Conservation (phyloP, 306 rosid genomes). For the Sindora glabra region DNA sequence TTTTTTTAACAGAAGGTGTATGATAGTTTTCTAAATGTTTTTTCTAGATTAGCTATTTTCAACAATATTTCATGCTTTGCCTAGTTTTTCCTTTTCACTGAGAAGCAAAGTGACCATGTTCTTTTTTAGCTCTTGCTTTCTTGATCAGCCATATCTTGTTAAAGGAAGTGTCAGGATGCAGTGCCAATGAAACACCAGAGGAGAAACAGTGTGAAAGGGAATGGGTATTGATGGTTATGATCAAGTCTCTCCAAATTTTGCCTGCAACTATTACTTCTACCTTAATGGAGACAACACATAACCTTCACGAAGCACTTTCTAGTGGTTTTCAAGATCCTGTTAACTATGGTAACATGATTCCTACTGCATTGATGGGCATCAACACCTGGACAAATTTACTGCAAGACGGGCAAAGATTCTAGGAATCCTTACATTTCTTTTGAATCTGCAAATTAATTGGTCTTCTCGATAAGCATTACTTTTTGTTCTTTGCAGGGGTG, state of each 20-base stretch:
- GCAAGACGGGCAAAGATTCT: conserved; percentile 71
- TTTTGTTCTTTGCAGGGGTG: conserved; percentile 69
- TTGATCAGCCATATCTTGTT: conserved; percentile 85
- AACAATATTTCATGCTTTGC: too few species aligned
- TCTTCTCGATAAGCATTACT: conserved; percentile 21
- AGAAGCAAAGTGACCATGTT: conserved; percentile 1
- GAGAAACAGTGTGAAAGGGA: conserved; percentile 64
- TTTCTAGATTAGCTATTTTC: too few species aligned
- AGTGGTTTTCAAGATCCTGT: conserved; percentile 37
- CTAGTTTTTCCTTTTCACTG: not conserved
- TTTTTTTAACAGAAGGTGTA: too few species aligned
- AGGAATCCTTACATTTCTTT: not conserved
- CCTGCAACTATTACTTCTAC: conserved; percentile 72
- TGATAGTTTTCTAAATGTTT: too few species aligned
- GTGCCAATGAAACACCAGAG: conserved; percentile 81
- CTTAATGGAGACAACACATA: conserved; percentile 63
- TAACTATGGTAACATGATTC: conserved; percentile 84
- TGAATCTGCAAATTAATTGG: too few species aligned
- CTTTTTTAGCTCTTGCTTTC: conserved; percentile 26
- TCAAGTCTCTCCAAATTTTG: conserved; percentile 82
- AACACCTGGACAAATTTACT: conserved; percentile 94
- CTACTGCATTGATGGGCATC: conserved; percentile 82
- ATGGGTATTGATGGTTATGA: conserved; percentile 93
- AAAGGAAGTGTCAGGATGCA: conserved; percentile 98
- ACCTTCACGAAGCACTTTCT: conserved; percentile 38